Conservation (phyloP, 1,284 basidiomycete genomes). For the Ceratobasidium sp. region DNA sequence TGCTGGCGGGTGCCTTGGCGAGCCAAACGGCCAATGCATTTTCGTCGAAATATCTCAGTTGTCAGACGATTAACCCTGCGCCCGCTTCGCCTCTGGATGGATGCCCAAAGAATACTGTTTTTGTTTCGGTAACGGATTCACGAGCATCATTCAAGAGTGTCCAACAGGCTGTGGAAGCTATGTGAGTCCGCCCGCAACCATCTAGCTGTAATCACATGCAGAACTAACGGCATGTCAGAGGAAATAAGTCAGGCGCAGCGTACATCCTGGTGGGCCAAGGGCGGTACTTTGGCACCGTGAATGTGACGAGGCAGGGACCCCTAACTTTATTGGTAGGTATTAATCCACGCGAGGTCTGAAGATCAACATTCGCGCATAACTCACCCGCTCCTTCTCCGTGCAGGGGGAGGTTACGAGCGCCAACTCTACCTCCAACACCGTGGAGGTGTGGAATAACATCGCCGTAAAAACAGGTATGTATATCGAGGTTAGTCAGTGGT, state of each 20-base stretch:
- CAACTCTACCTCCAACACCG: constrained; percentile 4
- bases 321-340: constrained; percentile 15
- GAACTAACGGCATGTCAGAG: not conserved
- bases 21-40: not conserved
- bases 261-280: constrained; percentile 31
- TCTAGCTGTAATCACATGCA: not conserved
- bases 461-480: not conserved
- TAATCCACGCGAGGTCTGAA: too few species aligned
- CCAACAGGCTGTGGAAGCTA: constrained; percentile 20
- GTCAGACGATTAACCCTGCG: constrained; percentile 24
- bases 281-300: constrained; percentile 15
- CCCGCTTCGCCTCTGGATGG: constrained; percentile 20
- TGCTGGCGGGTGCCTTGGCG: not conserved
- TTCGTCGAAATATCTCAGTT: constrained; percentile 20
- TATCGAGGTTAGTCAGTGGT: too few species aligned
- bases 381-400: not conserved
- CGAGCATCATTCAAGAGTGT: constrained; percentile 24
- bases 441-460: constrained; percentile 28
- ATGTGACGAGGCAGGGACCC: constrained; percentile 31
- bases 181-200: not conserved
- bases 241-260: constrained; percentile 10
- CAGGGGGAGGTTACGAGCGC: constrained; percentile 19
- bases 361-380: not conserved
- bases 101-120: constrained; percentile 25
- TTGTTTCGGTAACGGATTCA: constrained; percentile 18